These are phyloP conservation scores for Phaeosphaeriaceae sp. DNA, from an alignment of 2,329 filamentous ascomycete genomes.

Conservation along the genomic window DNA sequence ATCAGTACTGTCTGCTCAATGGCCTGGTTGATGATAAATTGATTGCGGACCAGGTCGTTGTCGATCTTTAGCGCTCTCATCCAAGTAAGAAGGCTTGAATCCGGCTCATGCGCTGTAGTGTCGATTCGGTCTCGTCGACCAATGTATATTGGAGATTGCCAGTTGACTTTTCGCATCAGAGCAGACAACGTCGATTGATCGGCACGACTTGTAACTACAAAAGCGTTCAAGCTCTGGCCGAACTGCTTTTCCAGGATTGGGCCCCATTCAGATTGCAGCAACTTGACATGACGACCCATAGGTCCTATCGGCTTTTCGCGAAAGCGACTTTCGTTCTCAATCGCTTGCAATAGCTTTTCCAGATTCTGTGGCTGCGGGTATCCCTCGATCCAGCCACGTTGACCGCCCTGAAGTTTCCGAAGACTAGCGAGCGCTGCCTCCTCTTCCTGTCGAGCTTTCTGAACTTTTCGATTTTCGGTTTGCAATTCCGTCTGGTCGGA, in stretches of 20 bases:
- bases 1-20: constrained; percentile 89
- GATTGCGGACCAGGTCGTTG: constrained; percentile 76
- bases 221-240: constrained; percentile 73
- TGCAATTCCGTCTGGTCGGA: constrained; percentile 34
- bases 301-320: constrained; percentile 79
- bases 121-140: constrained; percentile 64
- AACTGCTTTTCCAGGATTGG: constrained; percentile 79
- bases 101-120: constrained; percentile 74
- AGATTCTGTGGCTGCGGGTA: constrained; percentile 67
- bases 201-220: constrained; percentile 78
- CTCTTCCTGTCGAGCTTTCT: constrained; percentile 57
- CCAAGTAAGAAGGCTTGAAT: constrained; percentile 75
- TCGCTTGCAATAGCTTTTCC: constrained; percentile 68
- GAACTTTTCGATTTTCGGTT: constrained; percentile 29
- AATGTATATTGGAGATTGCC: constrained; percentile 68
- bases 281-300: constrained; percentile 76
- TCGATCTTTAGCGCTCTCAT: constrained; percentile 81
- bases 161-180: constrained; percentile 69
- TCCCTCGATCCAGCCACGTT: constrained; percentile 66
- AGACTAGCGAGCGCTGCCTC: constrained; percentile 60
- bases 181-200: constrained; percentile 74
- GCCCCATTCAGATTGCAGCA: constrained; percentile 83
- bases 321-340: constrained; percentile 74
- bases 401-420: constrained; percentile 59
- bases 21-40: constrained; percentile 79